Evolutionary conservation across 345 rosid genomes (phyloP).

Genomic region (Eucalyptus cloeziana): DNA sequence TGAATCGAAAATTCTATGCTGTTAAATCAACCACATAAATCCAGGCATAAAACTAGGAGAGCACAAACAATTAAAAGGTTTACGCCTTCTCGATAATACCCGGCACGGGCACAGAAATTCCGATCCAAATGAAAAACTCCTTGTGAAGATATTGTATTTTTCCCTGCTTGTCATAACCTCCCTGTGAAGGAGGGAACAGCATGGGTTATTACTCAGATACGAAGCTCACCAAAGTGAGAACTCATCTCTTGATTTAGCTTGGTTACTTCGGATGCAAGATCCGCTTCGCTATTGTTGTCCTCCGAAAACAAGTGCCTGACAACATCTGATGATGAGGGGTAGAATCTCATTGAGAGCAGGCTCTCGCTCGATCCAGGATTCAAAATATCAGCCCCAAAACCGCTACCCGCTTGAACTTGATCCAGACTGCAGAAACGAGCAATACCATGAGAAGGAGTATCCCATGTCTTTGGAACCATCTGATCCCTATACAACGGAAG

Average conservation of each 20-base stretch:
- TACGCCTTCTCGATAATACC: not conserved
- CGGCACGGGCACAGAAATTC: not conserved
- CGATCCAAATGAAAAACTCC: not conserved
- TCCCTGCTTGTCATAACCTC: not conserved
- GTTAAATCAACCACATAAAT: not conserved
- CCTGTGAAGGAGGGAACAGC: not conserved
- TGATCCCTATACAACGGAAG: not conserved
- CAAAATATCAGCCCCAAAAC: not conserved
- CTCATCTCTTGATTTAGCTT: not conserved
- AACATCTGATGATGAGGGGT: not conserved
- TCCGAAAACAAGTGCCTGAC: not conserved
- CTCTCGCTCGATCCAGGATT: not conserved
- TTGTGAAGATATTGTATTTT: not conserved
- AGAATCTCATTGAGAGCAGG: not conserved
- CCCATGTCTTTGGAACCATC: not conserved
- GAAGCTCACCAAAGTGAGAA: not conserved
- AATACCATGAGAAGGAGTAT: not conserved
- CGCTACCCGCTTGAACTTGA: not conserved
- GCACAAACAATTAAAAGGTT: not conserved
- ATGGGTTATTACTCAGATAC: not conserved
- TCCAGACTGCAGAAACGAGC: not conserved
- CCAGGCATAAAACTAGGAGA: not conserved
- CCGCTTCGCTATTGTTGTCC: not conserved
- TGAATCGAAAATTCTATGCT: not conserved
- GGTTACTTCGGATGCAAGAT: not conserved